Evolutionary conservation across 2,329 filamentous ascomycete genomes (phyloP).

Genomic region (Ophiostoma sp.): DNA sequence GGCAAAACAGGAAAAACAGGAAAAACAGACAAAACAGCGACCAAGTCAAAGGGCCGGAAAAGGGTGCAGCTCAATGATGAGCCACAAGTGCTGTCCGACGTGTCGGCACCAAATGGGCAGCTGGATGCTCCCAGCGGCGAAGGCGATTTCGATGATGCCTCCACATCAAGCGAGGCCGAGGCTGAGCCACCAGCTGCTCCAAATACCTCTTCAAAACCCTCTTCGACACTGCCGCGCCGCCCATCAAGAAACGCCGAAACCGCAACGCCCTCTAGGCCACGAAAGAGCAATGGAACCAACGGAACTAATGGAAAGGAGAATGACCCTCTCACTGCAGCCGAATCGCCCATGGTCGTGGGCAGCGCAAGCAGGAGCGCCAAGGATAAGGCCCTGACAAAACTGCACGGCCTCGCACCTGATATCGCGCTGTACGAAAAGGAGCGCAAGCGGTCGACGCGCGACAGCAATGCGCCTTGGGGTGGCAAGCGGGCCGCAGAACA

Average conservation of each 20-base stretch:
- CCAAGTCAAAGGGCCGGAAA: conserved; percentile 30
- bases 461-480: conserved; percentile 50
- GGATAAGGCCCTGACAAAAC: conserved; percentile 67
- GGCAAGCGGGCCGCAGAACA: conserved; percentile 58
- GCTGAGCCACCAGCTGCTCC: not conserved
- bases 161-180: conserved; percentile 24
- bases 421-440: conserved; percentile 91
- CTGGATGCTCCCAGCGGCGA: not conserved
- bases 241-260: conserved; percentile 3
- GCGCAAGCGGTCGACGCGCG: conserved; percentile 63
- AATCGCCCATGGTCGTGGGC: conserved; percentile 60
- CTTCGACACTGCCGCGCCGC: conserved; percentile 14
- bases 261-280: conserved; percentile 36
- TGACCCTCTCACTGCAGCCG: conserved; percentile 36
- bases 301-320: conserved; percentile 66
- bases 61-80: conserved; percentile 15
- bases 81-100: conserved; percentile 19
- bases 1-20: too few species aligned
- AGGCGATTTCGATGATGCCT: conserved; percentile 24
- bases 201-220: conserved; percentile 14
- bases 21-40: not conserved
- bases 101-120: conserved; percentile 17
- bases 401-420: conserved; percentile 75
- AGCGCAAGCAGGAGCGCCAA: conserved; percentile 83
- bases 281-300: conserved; percentile 30